A percentile compares a stretch with the other conserved stretches of the same genome.
These are phyloP conservation scores for Daldinia concentrica DNA, from an alignment of 495 filamentous ascomycete species.

Conservation along the genomic window DNA sequence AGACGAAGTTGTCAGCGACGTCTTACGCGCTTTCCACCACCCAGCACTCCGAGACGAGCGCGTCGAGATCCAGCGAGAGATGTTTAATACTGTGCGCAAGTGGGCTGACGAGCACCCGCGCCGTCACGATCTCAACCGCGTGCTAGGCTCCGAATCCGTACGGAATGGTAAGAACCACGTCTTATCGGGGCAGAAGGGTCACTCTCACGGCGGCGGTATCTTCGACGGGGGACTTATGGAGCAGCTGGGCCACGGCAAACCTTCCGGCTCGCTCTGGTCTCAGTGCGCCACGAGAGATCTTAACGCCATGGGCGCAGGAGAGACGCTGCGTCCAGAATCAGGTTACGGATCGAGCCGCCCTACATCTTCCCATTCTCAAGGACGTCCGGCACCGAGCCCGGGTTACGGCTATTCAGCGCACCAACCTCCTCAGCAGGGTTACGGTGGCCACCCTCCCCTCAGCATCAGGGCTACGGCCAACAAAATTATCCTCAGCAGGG, in stretches of 20 bases:
- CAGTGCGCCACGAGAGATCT: slow-evolving; percentile 58
- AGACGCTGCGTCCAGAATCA: slow-evolving; percentile 24
- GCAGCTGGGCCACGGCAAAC: slow-evolving; percentile 61
- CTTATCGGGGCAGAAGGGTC: slow-evolving; percentile 39
- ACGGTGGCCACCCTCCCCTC: slow-evolving; percentile 18
- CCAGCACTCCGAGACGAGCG: slow-evolving; percentile 76
- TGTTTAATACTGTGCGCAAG: slow-evolving; percentile 82
- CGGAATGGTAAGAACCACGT: slow-evolving; percentile 79
- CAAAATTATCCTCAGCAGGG: slow-evolving; percentile 25
- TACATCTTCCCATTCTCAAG: slow-evolving; percentile 30
- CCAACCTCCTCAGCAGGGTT: slow-evolving; percentile 17
- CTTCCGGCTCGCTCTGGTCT: slow-evolving; percentile 61
- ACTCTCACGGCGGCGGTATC: slow-evolving; percentile 53
- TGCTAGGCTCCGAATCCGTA: slow-evolving; percentile 84
- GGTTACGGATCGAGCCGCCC: slow-evolving; percentile 34
- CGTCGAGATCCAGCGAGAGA: slow-evolving; percentile 80
- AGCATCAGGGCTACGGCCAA: slow-evolving; percentile 31
- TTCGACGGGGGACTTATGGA: slow-evolving; percentile 50
- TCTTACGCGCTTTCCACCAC: slow-evolving; percentile 85
- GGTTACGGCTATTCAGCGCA: slow-evolving; percentile 28
- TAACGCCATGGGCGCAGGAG: slow-evolving; percentile 46
- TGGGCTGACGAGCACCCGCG: slow-evolving; percentile 77
- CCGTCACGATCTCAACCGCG: slow-evolving; percentile 69
- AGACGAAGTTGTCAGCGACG: slow-evolving; percentile 80
- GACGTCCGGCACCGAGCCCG: slow-evolving; percentile 12